Evolutionary conservation across 2,329 filamentous ascomycete genomes (phyloP), one percentile per base, ranked within the genome.

Genomic region (Colletotrichum musae): DNA sequence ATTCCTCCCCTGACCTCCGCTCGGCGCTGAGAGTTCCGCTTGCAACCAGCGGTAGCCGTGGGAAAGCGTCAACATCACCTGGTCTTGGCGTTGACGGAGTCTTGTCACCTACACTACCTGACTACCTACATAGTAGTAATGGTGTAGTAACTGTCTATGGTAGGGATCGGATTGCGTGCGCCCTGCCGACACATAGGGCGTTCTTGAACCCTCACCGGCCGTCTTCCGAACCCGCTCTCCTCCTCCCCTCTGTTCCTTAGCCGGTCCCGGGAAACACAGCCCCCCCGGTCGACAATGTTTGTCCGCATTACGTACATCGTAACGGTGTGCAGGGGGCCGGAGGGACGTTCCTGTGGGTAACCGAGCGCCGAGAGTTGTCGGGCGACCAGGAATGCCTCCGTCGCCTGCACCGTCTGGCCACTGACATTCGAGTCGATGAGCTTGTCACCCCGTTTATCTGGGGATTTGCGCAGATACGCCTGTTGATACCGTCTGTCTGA

Each of bases 231-330:
- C 32, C 32, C 32, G 32, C 32, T 41, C 28, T 64, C 32, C 13
- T 21, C 58, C 6, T 52, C 18, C 18, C 18, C 32, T 9, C 18
- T 12, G 9, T 5, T 47, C 47, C 16, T 21, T 32, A 15, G 24
- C 50, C 24, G 61, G 51, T 32, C 32, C 16, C 15, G 16, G 13
- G 52, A 45, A 36, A 68, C n/a, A 52, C 36, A 43, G 41, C 36
- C 15, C 43, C 16, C 48, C 61, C 43, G 18, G 28, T 56, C 43
- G 16, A 45, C 52, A 36, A 39, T 13, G 32, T 65, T 51, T 45
- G 48, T 51, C 12, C n/a, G 32, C 32, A 51, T 66, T 69, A 57
- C 56, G 61, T 66, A 69, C 56, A 52, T 32, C 39, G 50, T 36
- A 52, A 56, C 50, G 24, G n/a, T 43, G 16, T 43, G 26, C 66